Percentiles rank a stretch among this genome's conserved stretches.
Evolutionary conservation across 139 green algal genomes (phyloP).

Genomic region (Chlamydomonas incerta): DNA sequence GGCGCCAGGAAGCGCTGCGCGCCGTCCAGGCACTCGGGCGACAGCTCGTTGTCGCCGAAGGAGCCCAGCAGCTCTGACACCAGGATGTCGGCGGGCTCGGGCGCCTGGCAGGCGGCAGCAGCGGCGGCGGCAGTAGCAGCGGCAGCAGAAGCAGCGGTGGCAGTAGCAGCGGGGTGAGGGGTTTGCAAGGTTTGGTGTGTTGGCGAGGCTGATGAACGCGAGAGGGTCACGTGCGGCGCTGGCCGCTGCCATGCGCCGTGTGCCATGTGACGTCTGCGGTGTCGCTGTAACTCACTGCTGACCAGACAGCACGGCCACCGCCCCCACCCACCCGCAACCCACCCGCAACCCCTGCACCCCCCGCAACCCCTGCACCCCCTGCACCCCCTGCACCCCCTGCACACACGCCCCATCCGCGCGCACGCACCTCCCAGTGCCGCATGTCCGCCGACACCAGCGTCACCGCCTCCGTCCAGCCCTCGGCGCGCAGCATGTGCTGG

Average conservation of each 20-base stretch:
- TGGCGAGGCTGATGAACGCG: too few relatives aligned
- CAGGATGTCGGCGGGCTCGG: constrained; percentile 90
- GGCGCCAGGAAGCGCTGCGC: constrained; percentile 90
- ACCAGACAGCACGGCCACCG: too few relatives aligned
- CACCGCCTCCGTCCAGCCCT: constrained; percentile 73
- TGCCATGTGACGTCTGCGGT: too few relatives aligned
- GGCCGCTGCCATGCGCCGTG: too few relatives aligned
- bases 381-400: too few relatives aligned
- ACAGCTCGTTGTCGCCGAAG: constrained; percentile 99
- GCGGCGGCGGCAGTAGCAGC: not conserved
- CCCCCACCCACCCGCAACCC: too few relatives aligned
- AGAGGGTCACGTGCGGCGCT: too few relatives aligned
- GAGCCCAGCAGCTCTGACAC: constrained; percentile 95
- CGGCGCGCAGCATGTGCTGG: constrained; percentile 74
- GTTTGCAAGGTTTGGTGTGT: too few relatives aligned
- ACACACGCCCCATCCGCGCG: not conserved
- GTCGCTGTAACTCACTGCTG: too few relatives aligned
- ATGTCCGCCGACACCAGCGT: constrained; percentile 89
- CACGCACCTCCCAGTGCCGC: constrained; percentile 76
- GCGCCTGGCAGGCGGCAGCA: constrained; percentile 20
- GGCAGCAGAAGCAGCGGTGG: not conserved
- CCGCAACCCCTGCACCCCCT: too few relatives aligned
- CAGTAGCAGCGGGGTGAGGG: too few relatives aligned
- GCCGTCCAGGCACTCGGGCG: constrained; percentile 85
- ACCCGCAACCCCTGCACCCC: too few relatives aligned